A percentile compares a stretch with the other conserved stretches of the same genome.
Conservation (phyloP, 331 rosid genomes). For the Cydonia oblonga region DNA sequence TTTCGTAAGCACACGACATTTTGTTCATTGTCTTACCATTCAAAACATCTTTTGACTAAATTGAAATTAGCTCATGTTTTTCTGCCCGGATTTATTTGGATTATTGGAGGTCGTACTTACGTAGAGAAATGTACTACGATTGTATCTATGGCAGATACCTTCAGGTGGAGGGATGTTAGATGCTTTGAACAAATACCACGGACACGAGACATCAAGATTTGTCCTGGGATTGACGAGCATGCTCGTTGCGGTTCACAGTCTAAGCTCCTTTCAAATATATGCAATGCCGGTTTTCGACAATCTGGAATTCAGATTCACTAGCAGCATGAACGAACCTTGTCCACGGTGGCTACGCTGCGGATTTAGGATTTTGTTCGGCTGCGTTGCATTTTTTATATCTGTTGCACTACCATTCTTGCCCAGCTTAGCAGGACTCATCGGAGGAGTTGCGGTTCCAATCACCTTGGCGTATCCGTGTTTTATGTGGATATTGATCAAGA, state of each 20-base stretch:
- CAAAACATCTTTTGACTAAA: not conserved
- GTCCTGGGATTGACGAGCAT: constrained; percentile 38
- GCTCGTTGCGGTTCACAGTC: constrained; percentile 45
- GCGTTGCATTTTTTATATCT: constrained; percentile 50
- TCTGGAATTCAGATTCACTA: constrained; percentile 49
- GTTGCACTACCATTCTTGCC: constrained; percentile 66
- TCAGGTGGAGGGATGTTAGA: constrained; percentile 39
- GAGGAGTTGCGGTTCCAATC: constrained; percentile 65
- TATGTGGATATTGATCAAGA: constrained; percentile 57
- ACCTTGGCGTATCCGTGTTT: constrained; percentile 69
- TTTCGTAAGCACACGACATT: constrained; percentile 22
- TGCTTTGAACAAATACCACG: constrained; percentile 47
- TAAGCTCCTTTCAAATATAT: constrained; percentile 72
- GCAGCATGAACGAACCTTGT: constrained; percentile 45
- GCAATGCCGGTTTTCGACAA: constrained; percentile 82
- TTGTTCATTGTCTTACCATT: too few relatives aligned
- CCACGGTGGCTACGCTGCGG: constrained; percentile 45
- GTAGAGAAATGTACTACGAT: not conserved
- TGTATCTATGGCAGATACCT: constrained; percentile 37
- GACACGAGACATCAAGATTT: constrained; percentile 32
- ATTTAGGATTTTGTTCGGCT: constrained; percentile 44
- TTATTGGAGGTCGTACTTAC: not conserved
- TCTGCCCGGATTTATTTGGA: not conserved
- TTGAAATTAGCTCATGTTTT: not conserved
- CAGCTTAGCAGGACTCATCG: constrained; percentile 55